phyloP scores from a whole-genome alignment of 495 filamentous ascomycete species.

The Neohortaea acidophila region DNA sequence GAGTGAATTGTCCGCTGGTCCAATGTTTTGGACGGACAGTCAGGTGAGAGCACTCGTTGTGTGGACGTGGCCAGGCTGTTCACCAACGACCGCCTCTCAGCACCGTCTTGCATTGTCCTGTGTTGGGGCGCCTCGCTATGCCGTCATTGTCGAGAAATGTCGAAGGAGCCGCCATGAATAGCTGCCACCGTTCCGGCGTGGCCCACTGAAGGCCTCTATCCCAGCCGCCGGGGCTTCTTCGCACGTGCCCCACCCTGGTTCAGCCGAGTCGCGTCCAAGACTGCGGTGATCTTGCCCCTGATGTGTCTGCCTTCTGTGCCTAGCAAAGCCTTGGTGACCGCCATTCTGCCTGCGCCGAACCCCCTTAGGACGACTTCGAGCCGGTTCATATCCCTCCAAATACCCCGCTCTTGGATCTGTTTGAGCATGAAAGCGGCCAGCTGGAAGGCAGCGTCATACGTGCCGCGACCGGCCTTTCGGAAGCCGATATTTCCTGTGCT shows the following conservation, averaged over 20 bases:
- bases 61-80: too few relatives aligned
- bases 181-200: too few relatives aligned
- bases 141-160: too few relatives aligned
- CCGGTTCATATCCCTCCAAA: constrained; percentile 41
- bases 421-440: constrained; percentile 61
- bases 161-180: too few relatives aligned
- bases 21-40: too few relatives aligned
- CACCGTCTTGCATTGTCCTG: too few relatives aligned
- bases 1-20: too few relatives aligned
- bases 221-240: constrained; percentile 63
- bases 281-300: constrained; percentile 51
- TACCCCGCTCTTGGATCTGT: constrained; percentile 59
- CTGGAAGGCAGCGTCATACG: constrained; percentile 90
- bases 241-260: constrained; percentile 94
- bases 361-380: constrained; percentile 69
- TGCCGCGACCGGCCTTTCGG: constrained; percentile 56
- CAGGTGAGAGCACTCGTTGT: too few relatives aligned
- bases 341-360: constrained; percentile 74
- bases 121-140: too few relatives aligned
- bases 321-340: constrained; percentile 72
- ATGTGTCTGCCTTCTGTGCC: constrained; percentile 66
- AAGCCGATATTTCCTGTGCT: constrained; percentile 76
- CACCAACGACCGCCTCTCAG: too few relatives aligned
- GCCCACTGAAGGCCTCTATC: constrained; percentile 30
- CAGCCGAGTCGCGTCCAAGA: constrained; percentile 69